These are phyloP conservation scores for Prunus kanzakura DNA, from an alignment of 306 rosid species.

Conservation along the genomic window DNA sequence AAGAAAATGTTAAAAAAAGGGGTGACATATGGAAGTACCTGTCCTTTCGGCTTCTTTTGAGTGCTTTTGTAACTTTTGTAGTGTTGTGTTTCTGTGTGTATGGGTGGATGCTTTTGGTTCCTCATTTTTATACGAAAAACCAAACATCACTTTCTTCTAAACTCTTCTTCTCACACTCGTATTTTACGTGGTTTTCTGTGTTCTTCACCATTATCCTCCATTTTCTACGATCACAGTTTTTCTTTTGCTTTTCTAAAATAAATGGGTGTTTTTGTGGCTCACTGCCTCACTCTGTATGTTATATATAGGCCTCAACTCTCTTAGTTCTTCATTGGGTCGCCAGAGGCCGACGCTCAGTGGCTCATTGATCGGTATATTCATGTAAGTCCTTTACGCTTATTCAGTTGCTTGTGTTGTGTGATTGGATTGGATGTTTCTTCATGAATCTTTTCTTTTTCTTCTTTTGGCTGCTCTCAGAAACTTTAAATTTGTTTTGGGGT, in stretches of 20 bases:
- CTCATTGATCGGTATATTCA: not conserved
- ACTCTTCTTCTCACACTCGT: conserved; percentile 4
- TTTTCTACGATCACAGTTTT: conserved; percentile 6
- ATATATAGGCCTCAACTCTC: not conserved
- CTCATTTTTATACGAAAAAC: not conserved
- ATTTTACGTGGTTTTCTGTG: conserved; percentile 12
- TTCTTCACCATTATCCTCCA: conserved; percentile 12
- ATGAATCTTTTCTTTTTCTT: not conserved
- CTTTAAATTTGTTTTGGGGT: not conserved
- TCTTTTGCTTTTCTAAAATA: not conserved
- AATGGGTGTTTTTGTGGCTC: not conserved
- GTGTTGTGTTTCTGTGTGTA: not conserved
- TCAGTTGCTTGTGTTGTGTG: not conserved
- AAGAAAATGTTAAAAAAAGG: not conserved
- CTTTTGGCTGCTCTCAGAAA: not conserved
- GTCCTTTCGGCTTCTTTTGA: not conserved
- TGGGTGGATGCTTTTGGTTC: not conserved
- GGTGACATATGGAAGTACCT: not conserved
- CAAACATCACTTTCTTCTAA: conserved; percentile 14
- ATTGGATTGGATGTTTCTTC: not conserved
- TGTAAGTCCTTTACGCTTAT: not conserved
- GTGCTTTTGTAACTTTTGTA: conserved; percentile 1
- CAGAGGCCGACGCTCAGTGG: not conserved
- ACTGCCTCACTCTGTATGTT: not conserved
- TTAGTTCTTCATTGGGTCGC: not conserved